These are phyloP conservation scores for Hypoxylon intermedium DNA, from an alignment of 495 filamentous ascomycete species.

Conservation along the genomic window DNA sequence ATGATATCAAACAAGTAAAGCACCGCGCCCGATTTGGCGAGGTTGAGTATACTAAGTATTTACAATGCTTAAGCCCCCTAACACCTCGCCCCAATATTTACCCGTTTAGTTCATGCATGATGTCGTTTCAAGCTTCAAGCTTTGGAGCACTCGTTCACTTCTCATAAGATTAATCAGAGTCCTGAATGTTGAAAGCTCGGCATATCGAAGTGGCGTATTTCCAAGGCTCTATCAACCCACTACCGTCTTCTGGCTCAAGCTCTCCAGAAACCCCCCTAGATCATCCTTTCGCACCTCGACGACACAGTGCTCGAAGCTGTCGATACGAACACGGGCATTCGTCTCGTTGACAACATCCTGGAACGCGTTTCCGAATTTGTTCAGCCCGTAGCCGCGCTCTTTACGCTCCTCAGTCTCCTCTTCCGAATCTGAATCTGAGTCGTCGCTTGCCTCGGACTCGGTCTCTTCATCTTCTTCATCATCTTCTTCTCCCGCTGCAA, in stretches of 20 bases:
- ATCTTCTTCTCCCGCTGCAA: constrained; percentile 57
- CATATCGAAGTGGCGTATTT: constrained; percentile 2
- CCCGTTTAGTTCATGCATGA: constrained; percentile 25
- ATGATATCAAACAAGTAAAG: constrained; percentile 16
- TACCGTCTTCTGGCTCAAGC: constrained; percentile 88
- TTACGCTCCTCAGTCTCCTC: constrained; percentile 64
- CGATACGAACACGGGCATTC: constrained; percentile 85
- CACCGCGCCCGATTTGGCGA: constrained; percentile 3
- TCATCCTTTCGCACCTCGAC: constrained; percentile 97
- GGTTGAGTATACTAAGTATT: constrained; percentile 8
- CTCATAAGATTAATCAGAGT: constrained; percentile 11
- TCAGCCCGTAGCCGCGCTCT: constrained; percentile 72
- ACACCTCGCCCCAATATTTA: constrained; percentile 14
- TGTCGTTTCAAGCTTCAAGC: constrained; percentile 15
- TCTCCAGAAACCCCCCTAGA: constrained; percentile 87
- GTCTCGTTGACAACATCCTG: constrained; percentile 94
- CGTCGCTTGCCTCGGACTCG: constrained; percentile 64
- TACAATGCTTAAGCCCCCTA: constrained; percentile 14
- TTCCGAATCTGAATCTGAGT: constrained; percentile 65
- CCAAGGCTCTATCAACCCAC: constrained; percentile 80
- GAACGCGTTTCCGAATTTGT: constrained; percentile 93
- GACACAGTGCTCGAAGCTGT: constrained; percentile 96
- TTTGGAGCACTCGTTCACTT: constrained; percentile 14
- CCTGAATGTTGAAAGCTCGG: not conserved
- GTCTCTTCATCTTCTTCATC: constrained; percentile 61